Evolutionary conservation across 2,329 filamentous ascomycete genomes (phyloP).

Genomic region (Periconia sp.): DNA sequence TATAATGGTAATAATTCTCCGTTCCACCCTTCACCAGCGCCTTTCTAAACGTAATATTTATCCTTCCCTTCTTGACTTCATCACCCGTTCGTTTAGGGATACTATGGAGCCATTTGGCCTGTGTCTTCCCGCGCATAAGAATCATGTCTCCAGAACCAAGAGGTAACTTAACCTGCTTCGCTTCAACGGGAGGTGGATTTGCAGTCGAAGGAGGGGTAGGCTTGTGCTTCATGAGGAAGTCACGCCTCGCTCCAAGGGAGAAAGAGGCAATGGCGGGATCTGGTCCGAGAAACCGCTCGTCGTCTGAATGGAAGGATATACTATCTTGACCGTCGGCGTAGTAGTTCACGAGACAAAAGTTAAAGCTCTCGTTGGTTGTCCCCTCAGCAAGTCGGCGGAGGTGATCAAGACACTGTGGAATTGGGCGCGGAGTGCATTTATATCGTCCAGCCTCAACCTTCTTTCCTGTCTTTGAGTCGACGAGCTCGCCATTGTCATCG

Average conservation of each 20-base stretch:
- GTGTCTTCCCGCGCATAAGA: constrained; percentile 77
- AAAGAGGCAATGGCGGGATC: constrained; percentile 77
- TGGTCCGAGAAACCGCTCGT: constrained; percentile 75
- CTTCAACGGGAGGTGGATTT: constrained; percentile 39
- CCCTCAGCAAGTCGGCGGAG: constrained; percentile 69
- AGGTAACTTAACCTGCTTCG: constrained; percentile 56
- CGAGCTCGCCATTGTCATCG: constrained; percentile 34
- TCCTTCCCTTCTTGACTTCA: constrained; percentile 65
- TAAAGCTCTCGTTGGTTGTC: constrained; percentile 71
- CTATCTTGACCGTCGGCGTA: constrained; percentile 79
- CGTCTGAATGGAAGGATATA: constrained; percentile 81
- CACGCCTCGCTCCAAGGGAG: constrained; percentile 72
- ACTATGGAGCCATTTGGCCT: constrained; percentile 75
- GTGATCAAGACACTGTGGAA: constrained; percentile 71
- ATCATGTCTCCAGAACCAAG: constrained; percentile 78
- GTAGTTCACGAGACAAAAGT: constrained; percentile 84
- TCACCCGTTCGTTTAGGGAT: constrained; percentile 75
- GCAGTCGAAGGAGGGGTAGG: constrained; percentile 51
- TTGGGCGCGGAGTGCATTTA: constrained; percentile 69
- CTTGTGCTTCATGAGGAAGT: constrained; percentile 83
- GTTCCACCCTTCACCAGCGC: constrained; percentile 75
- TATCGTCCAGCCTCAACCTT: constrained; percentile 56
- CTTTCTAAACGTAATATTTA: constrained; percentile 78
- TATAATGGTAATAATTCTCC: constrained; percentile 85
- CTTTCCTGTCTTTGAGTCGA: constrained; percentile 52